Conservation (phyloP, 352 stramenopile species). For the Halophytophthora polymorphica region DNA sequence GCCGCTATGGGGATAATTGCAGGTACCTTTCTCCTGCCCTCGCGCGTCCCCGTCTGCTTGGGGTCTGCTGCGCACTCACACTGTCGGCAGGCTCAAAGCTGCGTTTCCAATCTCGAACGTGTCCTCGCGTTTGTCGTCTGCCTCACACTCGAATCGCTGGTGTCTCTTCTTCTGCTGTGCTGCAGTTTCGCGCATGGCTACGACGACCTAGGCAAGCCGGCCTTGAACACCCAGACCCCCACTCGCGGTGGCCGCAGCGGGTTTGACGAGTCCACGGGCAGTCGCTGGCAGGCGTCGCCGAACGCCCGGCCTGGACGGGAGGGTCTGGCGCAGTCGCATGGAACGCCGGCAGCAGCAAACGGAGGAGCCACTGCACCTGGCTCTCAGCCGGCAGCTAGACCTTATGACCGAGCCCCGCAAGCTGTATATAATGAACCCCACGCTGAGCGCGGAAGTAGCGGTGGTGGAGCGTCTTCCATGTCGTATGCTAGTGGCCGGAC, state of each 20-base stretch:
- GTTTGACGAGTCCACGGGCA: conserved; percentile 16
- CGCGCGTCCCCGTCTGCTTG: conserved; percentile 16
- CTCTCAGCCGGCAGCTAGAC: conserved; percentile 46
- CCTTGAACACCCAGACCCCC: conserved; percentile 10
- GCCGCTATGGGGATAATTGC: conserved; percentile 82
- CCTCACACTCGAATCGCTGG: conserved; percentile 18
- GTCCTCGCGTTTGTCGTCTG: no score
- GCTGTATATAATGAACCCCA: conserved; percentile 63
- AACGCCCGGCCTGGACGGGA: conserved; percentile 17
- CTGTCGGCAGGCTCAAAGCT: no score
- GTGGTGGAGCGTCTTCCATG: conserved; percentile 38
- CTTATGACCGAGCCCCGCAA: conserved; percentile 50
- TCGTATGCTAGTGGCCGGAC: conserved; percentile 42
- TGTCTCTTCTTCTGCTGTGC: conserved; percentile 20
- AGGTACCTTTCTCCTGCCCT: conserved; percentile 56
- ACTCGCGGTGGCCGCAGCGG: conserved; percentile 1
- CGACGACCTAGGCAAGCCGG: conserved; percentile 50
- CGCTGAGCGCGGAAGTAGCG: conserved; percentile 42
- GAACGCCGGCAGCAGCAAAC: conserved; percentile 11
- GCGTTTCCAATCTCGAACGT: no score
- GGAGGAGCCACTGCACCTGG: conserved; percentile 30
- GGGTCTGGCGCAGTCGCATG: conserved; percentile 7
- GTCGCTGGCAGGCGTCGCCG: conserved; percentile 26
- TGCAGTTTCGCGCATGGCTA: conserved; percentile 80
- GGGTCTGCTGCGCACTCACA: no score